A percentile compares a stretch with the other conserved stretches of the same genome.
Conservation (phyloP, 164 flowering plant genomes). For the Annona squamosa region DNA sequence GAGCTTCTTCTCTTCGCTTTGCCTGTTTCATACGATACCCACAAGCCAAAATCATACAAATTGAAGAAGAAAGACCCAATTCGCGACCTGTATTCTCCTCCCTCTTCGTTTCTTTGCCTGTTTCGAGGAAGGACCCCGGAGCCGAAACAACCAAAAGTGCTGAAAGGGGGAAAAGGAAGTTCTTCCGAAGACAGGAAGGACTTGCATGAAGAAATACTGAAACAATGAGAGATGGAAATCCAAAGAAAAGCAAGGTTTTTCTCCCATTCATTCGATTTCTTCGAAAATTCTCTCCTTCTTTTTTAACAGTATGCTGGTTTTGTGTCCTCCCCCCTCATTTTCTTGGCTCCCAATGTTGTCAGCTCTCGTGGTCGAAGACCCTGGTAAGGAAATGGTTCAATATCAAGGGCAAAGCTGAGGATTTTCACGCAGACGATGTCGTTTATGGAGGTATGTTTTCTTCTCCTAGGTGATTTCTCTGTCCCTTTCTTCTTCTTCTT, state of each 20-base stretch:
- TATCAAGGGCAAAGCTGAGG: conserved; percentile 69
- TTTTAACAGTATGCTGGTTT: neutral
- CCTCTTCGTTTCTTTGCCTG: neutral
- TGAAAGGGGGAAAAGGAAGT: conserved; percentile 5
- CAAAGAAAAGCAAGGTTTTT: conserved; percentile 88
- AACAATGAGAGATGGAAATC: conserved; percentile 84
- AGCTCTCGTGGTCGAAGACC: conserved; percentile 87
- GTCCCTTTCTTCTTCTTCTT: neutral
- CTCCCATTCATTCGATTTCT: neutral
- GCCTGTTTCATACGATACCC: neutral
- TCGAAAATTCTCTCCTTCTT: neutral
- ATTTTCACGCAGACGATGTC: conserved; percentile 65
- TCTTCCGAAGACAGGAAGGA: conserved; percentile 3
- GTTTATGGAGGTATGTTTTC: conserved; percentile 34
- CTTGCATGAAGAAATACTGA: conserved; percentile 58
- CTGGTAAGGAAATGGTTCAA: conserved; percentile 85
- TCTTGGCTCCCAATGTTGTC: conserved; percentile 10
- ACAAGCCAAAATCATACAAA: neutral
- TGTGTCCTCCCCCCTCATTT: neutral
- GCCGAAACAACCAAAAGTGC: conserved; percentile 1
- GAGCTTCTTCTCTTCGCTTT: conserved; percentile 5
- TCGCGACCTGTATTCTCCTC: conserved; percentile 1
- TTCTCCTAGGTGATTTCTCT: neutral
- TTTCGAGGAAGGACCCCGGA: conserved; percentile 3
- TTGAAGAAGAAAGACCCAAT: conserved; percentile 2